A percentile compares a stretch with the other conserved stretches of the same genome.
phyloP scores from a whole-genome alignment of 441 rosid genomes.

The Populus tomentosa region DNA sequence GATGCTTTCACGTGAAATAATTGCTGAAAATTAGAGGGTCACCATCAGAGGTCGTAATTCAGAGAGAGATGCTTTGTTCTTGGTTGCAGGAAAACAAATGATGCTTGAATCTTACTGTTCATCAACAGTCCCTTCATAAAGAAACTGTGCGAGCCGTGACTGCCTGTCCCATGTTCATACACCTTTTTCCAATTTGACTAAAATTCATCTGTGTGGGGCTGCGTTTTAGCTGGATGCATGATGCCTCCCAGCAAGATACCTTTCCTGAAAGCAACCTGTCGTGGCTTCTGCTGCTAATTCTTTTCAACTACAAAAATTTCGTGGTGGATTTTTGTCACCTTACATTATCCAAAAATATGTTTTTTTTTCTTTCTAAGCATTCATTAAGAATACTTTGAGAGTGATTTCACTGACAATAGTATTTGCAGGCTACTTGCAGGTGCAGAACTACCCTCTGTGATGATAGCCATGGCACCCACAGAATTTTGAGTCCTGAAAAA shows the following conservation, averaged over 20 bases:
- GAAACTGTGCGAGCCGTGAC: neutral
- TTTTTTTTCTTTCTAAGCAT: neutral
- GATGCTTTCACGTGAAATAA: neutral
- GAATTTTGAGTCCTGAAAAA: too few species aligned
- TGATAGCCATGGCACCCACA: too few species aligned
- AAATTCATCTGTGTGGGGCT: neutral
- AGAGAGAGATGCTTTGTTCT: neutral
- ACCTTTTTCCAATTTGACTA: neutral
- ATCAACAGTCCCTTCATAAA: neutral
- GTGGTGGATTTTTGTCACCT: neutral
- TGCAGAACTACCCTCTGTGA: too few species aligned
- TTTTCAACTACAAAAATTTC: too few species aligned
- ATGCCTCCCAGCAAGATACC: neutral
- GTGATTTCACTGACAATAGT: neutral
- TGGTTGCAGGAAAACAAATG: neutral
- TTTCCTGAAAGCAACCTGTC: neutral
- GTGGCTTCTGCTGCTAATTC: too few species aligned
- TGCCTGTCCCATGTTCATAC: neutral
- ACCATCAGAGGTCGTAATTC: neutral
- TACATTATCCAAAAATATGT: neutral
- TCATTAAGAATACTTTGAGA: neutral
- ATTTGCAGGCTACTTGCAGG: too few species aligned
- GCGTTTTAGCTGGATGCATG: slow-evolving; percentile 7
- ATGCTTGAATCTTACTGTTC: neutral
- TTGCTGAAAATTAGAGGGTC: too few species aligned